phyloP scores from a whole-genome alignment of 306 rosid genomes.

The Castanopsis chinensis region DNA sequence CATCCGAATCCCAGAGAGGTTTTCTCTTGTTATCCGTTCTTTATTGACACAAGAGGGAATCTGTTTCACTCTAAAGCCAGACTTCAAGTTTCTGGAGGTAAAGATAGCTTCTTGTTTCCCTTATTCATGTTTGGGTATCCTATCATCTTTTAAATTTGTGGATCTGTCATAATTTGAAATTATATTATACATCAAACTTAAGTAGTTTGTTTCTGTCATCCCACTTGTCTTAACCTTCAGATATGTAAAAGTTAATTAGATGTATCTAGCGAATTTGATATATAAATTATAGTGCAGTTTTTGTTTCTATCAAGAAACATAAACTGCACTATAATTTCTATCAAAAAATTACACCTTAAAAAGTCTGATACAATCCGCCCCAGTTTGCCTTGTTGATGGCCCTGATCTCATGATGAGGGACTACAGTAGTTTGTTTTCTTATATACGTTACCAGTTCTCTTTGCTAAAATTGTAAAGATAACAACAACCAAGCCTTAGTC shows the following conservation, averaged over 20 bases:
- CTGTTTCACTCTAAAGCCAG: constrained; percentile 85
- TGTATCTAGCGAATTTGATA: neutral
- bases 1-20: constrained; percentile 96
- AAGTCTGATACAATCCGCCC: neutral
- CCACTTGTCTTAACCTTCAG: neutral
- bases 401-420: neutral
- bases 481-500: no score
- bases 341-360: neutral
- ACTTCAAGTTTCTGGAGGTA: constrained; percentile 99
- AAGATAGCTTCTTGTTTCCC: constrained; percentile 20
- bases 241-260: neutral
- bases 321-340: no score
- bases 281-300: neutral
- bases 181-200: neutral
- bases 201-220: neutral
- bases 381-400: neutral
- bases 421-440: neutral
- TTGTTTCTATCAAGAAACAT: neutral
- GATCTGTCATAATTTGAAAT: neutral
- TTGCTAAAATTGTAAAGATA: neutral
- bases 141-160: neutral
- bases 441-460: neutral
- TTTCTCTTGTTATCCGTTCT: constrained; percentile 94
- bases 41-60: constrained; percentile 98
- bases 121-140: constrained; percentile 4